Evolutionary conservation across 148 eudicot genomes (phyloP), one percentile per base, ranked within the genome.

Genomic region (Rhododendron simsii): DNA sequence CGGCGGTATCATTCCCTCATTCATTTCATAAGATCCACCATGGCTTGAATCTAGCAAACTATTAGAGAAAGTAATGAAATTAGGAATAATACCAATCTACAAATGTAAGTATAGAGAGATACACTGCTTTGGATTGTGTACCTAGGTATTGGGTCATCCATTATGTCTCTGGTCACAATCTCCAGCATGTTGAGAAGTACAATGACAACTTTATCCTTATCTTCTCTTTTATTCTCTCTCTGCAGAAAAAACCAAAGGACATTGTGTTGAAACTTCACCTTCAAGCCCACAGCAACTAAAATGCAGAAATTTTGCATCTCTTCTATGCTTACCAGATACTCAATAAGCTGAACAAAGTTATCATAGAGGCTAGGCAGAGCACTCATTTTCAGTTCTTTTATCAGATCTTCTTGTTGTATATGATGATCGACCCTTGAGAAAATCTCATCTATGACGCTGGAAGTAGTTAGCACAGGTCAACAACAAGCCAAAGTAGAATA

Each of bases 131-230:
- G 71, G n/a, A 74, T 69, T 37, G 81, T 63, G 84, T 87, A 93
- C 95, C 94, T 91, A 63, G 91, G 87, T 88, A 89, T 84, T 83
- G 89, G 81, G 74, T 91, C 94, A 1, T 88, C 90, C 87, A 93
- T 89, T 67, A 93, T 93, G 89, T 93, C 96, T 86, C 93, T 88
- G 20, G 94, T 93, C 84, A 93, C 96, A 61, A 91, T 87, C 92
- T 93, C 96, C 21, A 93, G 91, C 94, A 93, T 93, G 87, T 91
- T 84, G 16, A 92, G 91, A 81, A 93, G 88, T 55, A 91, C 91
- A 87, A 93, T 89, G 21, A 92, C 96, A 82, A 93, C 88, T 39
- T 90, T 67, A 85, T 90, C 91, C 91, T 91, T 92, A 88, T 92
- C 94, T 83, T 92, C 94, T 83, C 87, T 84, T 35, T 81, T 89